These are phyloP conservation scores for Globisporangium solare DNA, from an alignment of 352 stramenopile genomes.

Conservation along the genomic window DNA sequence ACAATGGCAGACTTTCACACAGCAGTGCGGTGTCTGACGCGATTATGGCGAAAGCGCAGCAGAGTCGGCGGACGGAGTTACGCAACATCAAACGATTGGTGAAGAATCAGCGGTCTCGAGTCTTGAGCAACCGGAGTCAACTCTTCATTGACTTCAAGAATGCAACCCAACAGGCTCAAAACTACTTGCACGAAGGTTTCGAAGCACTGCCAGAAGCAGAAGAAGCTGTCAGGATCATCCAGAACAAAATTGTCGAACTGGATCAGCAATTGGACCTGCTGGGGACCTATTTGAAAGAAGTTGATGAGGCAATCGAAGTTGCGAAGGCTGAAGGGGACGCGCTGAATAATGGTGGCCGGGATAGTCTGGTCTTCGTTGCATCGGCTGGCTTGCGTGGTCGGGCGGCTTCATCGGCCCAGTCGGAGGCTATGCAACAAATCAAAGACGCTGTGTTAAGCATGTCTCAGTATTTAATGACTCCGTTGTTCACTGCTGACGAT, in stretches of 20 bases:
- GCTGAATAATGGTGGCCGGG: conserved; percentile 33
- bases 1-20: conserved; percentile 47
- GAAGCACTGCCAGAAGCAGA: conserved; percentile 64
- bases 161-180: conserved; percentile 75
- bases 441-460: conserved; percentile 56
- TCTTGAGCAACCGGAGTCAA: conserved; percentile 78
- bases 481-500: conserved; percentile 76
- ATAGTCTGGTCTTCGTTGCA: conserved; percentile 58
- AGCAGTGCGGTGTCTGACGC: conserved; percentile 30
- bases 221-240: conserved; percentile 80
- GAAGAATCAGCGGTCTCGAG: conserved; percentile 78
- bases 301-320: conserved; percentile 70
- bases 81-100: conserved; percentile 69
- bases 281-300: conserved; percentile 52
- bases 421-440: conserved; percentile 54
- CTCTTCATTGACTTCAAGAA: conserved; percentile 80
- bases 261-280: conserved; percentile 73
- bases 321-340: conserved; percentile 56
- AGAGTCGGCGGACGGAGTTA: conserved; percentile 58
- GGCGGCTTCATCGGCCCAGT: conserved; percentile 18
- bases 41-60: conserved; percentile 46
- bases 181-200: conserved; percentile 83
- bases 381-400: conserved; percentile 15
- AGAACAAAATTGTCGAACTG: conserved; percentile 72
- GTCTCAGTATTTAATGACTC: conserved; percentile 71